Base-by-base conservation (phyloP, 106 monocot genomes). In the Agapanthus africanus region DNA sequence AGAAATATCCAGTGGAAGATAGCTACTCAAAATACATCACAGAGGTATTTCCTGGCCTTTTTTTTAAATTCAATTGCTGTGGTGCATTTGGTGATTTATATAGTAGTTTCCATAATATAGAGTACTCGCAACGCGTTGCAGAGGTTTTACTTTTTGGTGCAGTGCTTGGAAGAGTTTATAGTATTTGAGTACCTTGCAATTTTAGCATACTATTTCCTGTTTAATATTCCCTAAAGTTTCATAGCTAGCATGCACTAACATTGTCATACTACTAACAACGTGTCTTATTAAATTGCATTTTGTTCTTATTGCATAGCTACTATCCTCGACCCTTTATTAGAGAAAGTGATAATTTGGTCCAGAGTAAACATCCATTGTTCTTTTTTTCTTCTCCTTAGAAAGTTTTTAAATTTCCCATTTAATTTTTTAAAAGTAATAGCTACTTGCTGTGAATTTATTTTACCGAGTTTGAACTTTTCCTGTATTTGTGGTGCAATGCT, bases 1-100 rank as follows among this genome's bases (percentile, higher is more conserved):
- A 97, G 80, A 97, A 92, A 77, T 97, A 97, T 87, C 95, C 95
- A 4, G 76, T 66, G 41, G 95, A 97, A 79, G 91, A 87, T 67
- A 91, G 91, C 73, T 97, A 97, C 70, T 84, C 80, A 33, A 92
- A 97, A 69, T 97, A 84, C 50, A 97, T 97, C 37, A 36, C 78
- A 50, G 88, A 97, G 91, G 95, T 97, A 87, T 65, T 31, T 69
- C 28, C 60, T 83, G 11, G 26, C 34, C 57, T n/a, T 21, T 37
- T 30, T 37, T 36, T 18, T 33, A 61, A 32, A 34, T 36, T 1
- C 18, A n/a, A n/a, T n/a, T n/a, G n/a, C n/a, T n/a, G n/a, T n/a
- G n/a, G n/a, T n/a, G n/a, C n/a, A n/a, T n/a, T n/a, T n/a, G n/a
- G n/a, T n/a, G n/a, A n/a, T n/a, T n/a, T n/a, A n/a, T n/a, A n/a